Evolutionary conservation across 805 yeast genomes (phyloP).

Genomic region (Metschnikowia santaceciliae): DNA sequence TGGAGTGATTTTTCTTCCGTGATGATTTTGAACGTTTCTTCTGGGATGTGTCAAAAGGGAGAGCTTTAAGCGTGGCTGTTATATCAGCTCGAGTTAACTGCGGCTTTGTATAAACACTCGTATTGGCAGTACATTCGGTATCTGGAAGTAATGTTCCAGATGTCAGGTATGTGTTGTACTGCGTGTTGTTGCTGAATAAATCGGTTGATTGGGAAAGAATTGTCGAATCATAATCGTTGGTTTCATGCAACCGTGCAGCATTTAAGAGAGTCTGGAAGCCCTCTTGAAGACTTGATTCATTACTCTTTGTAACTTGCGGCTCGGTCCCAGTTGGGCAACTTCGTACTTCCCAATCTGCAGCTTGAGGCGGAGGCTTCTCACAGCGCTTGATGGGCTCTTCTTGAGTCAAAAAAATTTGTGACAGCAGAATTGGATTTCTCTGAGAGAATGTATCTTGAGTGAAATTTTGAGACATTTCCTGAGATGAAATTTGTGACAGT

Average conservation of each 20-base stretch:
- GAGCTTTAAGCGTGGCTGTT: slow-evolving; percentile 1
- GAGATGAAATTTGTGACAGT: slow-evolving; percentile 8
- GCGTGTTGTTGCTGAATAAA: slow-evolving; percentile 2
- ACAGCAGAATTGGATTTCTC: background rate
- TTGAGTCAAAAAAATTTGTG: background rate
- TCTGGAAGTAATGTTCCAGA: background rate
- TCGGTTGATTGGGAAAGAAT: slow-evolving; percentile 8
- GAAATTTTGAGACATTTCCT: background rate
- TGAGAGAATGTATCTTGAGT: background rate
- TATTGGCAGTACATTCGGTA: background rate
- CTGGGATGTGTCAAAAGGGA: slow-evolving; percentile 7
- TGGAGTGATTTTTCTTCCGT: slow-evolving; percentile 1
- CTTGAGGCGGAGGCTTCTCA: background rate
- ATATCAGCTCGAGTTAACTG: slow-evolving; percentile 1
- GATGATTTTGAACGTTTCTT: slow-evolving; percentile 1
- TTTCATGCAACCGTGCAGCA: slow-evolving; percentile 2
- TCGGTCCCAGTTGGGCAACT: background rate
- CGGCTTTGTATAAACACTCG: background rate
- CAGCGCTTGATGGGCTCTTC: background rate
- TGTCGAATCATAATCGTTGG: slow-evolving; percentile 1
- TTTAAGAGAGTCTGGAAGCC: slow-evolving; percentile 6
- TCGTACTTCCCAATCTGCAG: background rate
- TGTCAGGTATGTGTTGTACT: slow-evolving; percentile 1
- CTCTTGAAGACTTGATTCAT: background rate
- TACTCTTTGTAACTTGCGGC: background rate